Evolutionary conservation across 2,329 filamentous ascomycete genomes (phyloP), one percentile per base, ranked within the genome.

Genomic region (Botrytis deweyae): DNA sequence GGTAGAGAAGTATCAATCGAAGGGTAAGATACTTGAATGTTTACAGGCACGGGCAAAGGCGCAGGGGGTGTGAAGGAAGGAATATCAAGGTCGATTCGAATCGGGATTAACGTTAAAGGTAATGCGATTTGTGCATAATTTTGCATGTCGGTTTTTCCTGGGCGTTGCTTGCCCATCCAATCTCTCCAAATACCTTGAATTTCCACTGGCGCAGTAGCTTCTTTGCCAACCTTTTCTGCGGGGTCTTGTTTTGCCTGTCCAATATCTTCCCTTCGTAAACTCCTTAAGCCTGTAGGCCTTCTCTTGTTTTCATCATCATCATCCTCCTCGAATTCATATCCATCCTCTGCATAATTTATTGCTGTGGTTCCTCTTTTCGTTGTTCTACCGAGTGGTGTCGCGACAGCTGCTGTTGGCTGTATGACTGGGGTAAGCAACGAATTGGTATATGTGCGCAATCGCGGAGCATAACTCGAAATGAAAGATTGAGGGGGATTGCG

Each of bases 321-420:
- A 68, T 92, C 91, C 76, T 94, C 92, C 73, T 91, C 88, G 80
- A 95, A 94, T 77, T 98, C 95, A 80, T 92, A 97, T 65, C 95
- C 95, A 82, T 98, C 95, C 82, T 99, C 96, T 38, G 96, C 95
- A 81, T 99, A 99, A 84, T 98, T 99, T 84, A 98, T 96, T 76
- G 95, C 93, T 49, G 93, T 96, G 2, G 96, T 98, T 74, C 96
- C 96, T 83, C 96, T 92, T 86, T 99, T 98, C 14, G 96, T 98
- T n/a, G 93, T 97, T 81, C 95, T 90, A 79, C 93, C 88, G 74
- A 88, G 85, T 58, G 91, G 89, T 38, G 90, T 91, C 3, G 89
- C 83, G n/a, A 89, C 87, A 73, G 86, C 86, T 78, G 91, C 87
- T 76, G 90, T 90, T 72, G 88, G 88, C 76, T 92, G 93, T 75